These are phyloP conservation scores for Backusella morwellensis DNA, from an alignment of 192 early-diverging fungal species.

Conservation along the genomic window DNA sequence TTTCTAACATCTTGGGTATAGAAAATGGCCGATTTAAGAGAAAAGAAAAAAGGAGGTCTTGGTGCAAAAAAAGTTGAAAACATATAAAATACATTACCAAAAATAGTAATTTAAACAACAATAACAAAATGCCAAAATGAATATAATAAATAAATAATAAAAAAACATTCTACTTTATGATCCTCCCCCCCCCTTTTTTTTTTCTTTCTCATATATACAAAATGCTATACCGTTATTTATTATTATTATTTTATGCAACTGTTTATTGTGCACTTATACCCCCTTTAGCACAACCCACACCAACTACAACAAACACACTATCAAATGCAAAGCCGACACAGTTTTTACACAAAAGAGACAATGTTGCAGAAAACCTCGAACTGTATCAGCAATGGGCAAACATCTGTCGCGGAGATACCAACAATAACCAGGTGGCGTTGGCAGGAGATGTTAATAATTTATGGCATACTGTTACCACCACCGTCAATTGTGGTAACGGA, in stretches of 20 bases:
- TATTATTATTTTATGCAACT: not conserved
- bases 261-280: not conserved
- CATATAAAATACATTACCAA: not conserved
- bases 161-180: not conserved
- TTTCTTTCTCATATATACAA: not conserved
- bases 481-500: slow-evolving; percentile 27
- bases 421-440: not conserved
- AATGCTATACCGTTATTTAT: not conserved
- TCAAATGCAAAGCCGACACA: not conserved
- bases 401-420: not conserved
- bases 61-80: slow-evolving; percentile 50
- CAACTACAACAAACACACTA: not conserved
- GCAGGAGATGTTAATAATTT: not conserved
- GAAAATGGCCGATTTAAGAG: slow-evolving; percentile 34
- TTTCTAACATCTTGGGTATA: not conserved
- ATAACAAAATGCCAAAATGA: not conserved
- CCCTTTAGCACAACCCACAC: not conserved
- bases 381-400: slow-evolving; percentile 23
- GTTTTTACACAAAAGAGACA: not conserved
- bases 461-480: slow-evolving; percentile 18
- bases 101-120: slow-evolving; percentile 2
- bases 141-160: not conserved
- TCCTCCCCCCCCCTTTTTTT: not conserved
- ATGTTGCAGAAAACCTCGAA: slow-evolving; percentile 4
- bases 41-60: slow-evolving; percentile 34